These are phyloP conservation scores for Annulohypoxylon truncatum DNA, from an alignment of 2,329 filamentous ascomycete genomes.

Conservation along the genomic window DNA sequence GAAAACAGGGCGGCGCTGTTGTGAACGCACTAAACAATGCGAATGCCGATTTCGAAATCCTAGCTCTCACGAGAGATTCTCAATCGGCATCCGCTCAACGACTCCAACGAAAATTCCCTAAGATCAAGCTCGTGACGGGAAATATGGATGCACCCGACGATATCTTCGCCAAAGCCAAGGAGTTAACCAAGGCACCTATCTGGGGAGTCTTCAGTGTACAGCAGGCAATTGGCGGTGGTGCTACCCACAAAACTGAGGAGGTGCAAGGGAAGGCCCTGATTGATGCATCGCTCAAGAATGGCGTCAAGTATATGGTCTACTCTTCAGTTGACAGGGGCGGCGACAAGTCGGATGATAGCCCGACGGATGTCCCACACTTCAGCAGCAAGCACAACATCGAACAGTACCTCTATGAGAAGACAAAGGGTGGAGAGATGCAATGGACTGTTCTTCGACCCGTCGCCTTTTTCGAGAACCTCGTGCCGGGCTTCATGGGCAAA, in stretches of 20 bases:
- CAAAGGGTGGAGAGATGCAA: conserved; percentile 47
- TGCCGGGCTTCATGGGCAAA: conserved; percentile 47
- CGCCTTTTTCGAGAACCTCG: conserved; percentile 57
- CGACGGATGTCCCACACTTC: conserved; percentile 70
- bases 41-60: conserved; percentile 59
- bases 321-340: conserved; percentile 71
- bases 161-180: conserved; percentile 57
- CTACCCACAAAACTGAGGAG: conserved; percentile 47
- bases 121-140: conserved; percentile 67
- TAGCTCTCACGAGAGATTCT: conserved; percentile 70
- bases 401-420: conserved; percentile 63
- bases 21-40: conserved; percentile 48
- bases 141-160: conserved; percentile 63
- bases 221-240: conserved; percentile 31
- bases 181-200: conserved; percentile 54
- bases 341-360: conserved; percentile 58
- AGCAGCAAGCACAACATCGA: conserved; percentile 70
- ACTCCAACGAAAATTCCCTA: conserved; percentile 54
- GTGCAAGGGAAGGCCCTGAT: conserved; percentile 69
- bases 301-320: conserved; percentile 70
- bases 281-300: conserved; percentile 64
- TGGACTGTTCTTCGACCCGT: conserved; percentile 55
- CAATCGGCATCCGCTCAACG: conserved; percentile 62
- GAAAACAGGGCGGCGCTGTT: conserved; percentile 54
- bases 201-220: conserved; percentile 73